Conservation (phyloP, 371 early-diverging fungal species). For the Mortierella sp. region DNA sequence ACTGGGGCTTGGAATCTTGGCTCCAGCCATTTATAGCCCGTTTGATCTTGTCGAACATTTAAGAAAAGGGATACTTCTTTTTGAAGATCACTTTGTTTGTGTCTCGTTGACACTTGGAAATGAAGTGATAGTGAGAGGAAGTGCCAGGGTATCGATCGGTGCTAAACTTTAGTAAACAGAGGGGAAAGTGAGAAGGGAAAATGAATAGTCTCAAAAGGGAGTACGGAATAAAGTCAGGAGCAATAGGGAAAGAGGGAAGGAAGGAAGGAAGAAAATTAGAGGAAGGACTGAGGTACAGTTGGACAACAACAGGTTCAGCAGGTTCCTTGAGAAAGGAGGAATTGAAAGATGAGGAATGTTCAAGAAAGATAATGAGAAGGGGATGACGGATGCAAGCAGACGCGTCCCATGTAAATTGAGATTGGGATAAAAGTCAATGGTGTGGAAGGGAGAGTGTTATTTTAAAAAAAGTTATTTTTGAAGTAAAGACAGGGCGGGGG, state of each 20-base stretch:
- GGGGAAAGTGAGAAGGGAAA: not conserved
- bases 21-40: constrained; percentile 49
- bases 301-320: not conserved
- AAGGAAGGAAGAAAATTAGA: not conserved
- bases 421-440: too few species aligned
- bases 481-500: too few species aligned
- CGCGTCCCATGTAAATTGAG: too few species aligned
- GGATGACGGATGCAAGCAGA: too few species aligned
- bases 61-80: not conserved
- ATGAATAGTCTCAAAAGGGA: not conserved
- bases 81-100: not conserved
- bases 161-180: not conserved
- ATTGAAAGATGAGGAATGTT: too few species aligned
- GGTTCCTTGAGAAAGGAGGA: not conserved
- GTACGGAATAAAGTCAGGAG: not conserved
- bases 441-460: too few species aligned
- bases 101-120: too few species aligned
- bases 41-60: constrained; percentile 55
- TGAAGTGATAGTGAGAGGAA: too few species aligned
- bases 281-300: not conserved
- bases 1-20: constrained; percentile 16
- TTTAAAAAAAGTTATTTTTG: too few species aligned
- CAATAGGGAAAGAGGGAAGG: not conserved
- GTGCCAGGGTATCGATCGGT: not conserved
- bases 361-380: too few species aligned